phyloP scores from a whole-genome alignment of 208 protist species.

The Leishmania mexicana region DNA sequence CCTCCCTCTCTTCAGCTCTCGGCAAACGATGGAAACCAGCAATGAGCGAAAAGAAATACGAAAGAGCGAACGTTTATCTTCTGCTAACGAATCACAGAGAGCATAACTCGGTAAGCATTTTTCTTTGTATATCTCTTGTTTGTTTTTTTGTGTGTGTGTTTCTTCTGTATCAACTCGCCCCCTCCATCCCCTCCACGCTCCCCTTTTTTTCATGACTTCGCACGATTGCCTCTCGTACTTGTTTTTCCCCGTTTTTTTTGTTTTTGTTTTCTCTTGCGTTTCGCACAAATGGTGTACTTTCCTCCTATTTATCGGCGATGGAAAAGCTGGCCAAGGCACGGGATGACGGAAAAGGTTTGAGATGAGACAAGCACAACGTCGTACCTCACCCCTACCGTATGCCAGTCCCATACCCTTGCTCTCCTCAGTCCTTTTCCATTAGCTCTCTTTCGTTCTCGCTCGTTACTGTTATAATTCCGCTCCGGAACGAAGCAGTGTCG shows the following conservation, averaged over 20 bases:
- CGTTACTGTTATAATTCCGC: neutral
- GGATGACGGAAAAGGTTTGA: slow-evolving; percentile 6
- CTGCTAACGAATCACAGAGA: neutral
- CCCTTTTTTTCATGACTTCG: neutral
- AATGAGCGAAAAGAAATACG: neutral
- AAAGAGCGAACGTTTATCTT: neutral
- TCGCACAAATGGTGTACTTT: neutral
- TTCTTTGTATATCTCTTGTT: slow-evolving; percentile 8
- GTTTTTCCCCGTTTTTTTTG: neutral
- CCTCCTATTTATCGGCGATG: neutral
- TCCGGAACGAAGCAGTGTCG: neutral
- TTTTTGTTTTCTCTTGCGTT: neutral
- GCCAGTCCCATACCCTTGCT: neutral
- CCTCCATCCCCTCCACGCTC: neutral
- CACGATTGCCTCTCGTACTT: neutral
- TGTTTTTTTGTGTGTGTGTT: neutral
- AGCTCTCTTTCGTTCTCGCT: slow-evolving; percentile 6
- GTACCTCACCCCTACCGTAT: slow-evolving; percentile 20
- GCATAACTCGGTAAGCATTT: neutral
- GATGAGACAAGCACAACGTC: slow-evolving; percentile 42
- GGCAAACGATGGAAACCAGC: neutral
- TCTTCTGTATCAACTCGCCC: neutral
- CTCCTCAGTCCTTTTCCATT: neutral
- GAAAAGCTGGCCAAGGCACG: neutral
- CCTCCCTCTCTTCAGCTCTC: neutral